These are phyloP conservation scores for Myxozyma vanderwaltii DNA, from an alignment of 805 yeast species.

Conservation along the genomic window DNA sequence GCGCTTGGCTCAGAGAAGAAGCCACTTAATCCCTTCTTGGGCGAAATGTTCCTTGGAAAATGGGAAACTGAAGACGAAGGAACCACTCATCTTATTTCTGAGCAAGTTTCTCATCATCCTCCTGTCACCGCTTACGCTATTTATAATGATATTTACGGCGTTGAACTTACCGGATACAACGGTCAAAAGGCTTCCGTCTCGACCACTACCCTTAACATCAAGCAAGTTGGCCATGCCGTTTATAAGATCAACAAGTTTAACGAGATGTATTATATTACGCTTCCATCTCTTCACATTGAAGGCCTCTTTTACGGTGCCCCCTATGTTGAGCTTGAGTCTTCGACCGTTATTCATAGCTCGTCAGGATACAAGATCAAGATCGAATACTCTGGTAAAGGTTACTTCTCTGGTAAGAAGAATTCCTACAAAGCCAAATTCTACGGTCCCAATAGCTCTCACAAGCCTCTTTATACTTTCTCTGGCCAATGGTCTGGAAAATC, in stretches of 20 bases:
- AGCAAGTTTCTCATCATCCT: conserved; percentile 97
- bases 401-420: conserved; percentile 93
- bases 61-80: conserved; percentile 68
- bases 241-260: conserved; percentile 54
- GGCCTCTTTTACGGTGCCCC: conserved; percentile 91
- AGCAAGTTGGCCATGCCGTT: conserved; percentile 90
- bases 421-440: conserved; percentile 82
- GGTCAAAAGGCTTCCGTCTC: conserved; percentile 84
- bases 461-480: conserved; percentile 71
- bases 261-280: conserved; percentile 76
- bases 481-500: conserved; percentile 94
- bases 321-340: conserved; percentile 90
- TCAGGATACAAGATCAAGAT: conserved; percentile 72
- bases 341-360: conserved; percentile 79
- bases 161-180: conserved; percentile 81
- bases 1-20: conserved; percentile 94
- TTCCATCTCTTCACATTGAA: conserved; percentile 93
- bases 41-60: conserved; percentile 89
- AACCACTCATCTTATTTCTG: conserved; percentile 77
- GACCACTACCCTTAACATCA: conserved; percentile 71
- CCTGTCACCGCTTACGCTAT: conserved; percentile 94
- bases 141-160: conserved; percentile 68
- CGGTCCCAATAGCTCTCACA: conserved; percentile 45
- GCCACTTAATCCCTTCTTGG: conserved; percentile 94
- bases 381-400: conserved; percentile 90